phyloP scores from a whole-genome alignment of 176 grass and related monocot genomes.

The Lolium perenne region DNA sequence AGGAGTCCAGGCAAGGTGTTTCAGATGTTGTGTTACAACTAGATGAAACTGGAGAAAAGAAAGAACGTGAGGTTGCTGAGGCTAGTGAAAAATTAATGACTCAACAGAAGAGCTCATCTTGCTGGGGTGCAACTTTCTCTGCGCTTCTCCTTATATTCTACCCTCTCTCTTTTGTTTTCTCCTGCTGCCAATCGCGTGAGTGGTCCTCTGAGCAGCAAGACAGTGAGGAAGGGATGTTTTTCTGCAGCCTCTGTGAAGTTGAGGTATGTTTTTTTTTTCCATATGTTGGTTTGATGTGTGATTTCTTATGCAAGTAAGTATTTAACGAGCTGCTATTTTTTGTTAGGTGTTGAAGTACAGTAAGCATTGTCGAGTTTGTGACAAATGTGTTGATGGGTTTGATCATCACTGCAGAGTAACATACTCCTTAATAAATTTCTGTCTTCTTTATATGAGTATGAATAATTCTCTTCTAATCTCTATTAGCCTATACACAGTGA shows the following conservation, averaged over 20 bases:
- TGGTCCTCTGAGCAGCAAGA: constrained; percentile 77
- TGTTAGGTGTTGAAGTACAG: constrained; percentile 95
- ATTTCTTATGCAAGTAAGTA: constrained; percentile 25
- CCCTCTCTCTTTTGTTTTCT: constrained; percentile 65
- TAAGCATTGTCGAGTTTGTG: constrained; percentile 98
- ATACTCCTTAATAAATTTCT: background rate
- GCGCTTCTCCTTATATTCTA: constrained; percentile 60
- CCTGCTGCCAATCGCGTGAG: constrained; percentile 73
- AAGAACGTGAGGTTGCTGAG: constrained; percentile 26
- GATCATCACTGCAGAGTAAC: constrained; percentile 99
- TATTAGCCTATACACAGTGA: constrained; percentile 14
- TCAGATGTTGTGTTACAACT: constrained; percentile 45
- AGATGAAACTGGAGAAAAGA: constrained; percentile 50
- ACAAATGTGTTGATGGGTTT: constrained; percentile 99
- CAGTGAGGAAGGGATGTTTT: constrained; percentile 96
- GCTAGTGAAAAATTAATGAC: constrained; percentile 47
- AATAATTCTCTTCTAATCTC: constrained; percentile 22
- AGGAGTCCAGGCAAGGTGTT: constrained; percentile 44
- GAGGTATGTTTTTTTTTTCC: constrained; percentile 58
- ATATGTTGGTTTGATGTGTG: constrained; percentile 20
- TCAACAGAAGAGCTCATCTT: constrained; percentile 58
- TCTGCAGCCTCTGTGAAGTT: constrained; percentile 96
- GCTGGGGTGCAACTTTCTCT: constrained; percentile 53
- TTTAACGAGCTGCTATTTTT: constrained; percentile 1
- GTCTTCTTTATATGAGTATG: background rate